Evolutionary conservation across 2,329 filamentous ascomycete species (phyloP).

Genomic region (Cercospora sp.): DNA sequence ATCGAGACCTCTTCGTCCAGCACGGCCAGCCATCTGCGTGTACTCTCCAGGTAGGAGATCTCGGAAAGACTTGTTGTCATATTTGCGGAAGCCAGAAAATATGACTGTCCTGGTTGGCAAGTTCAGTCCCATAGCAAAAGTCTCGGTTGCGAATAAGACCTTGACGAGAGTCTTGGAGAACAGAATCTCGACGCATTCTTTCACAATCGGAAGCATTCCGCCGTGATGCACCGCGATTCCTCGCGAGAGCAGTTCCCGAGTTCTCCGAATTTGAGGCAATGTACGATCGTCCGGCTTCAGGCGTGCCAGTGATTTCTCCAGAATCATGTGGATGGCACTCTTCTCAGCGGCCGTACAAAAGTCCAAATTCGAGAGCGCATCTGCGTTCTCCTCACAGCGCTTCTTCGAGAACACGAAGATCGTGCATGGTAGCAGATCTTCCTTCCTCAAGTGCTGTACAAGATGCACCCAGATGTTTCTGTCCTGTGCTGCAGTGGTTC

Average conservation of each 20-base stretch:
- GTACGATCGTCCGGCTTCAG: slow-evolving; percentile 85
- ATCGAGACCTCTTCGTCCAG: slow-evolving; percentile 88
- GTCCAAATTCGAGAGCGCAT: slow-evolving; percentile 91
- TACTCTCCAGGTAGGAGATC: slow-evolving; percentile 94
- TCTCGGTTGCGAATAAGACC: slow-evolving; percentile 95
- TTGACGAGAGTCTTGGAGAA: slow-evolving; percentile 96
- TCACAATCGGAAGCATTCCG: slow-evolving; percentile 90
- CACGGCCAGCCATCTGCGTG: slow-evolving; percentile 96
- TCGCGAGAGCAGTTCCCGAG: slow-evolving; percentile 79
- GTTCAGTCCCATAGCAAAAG: slow-evolving; percentile 97
- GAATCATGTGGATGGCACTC: slow-evolving; percentile 95
- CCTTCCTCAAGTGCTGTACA: slow-evolving; percentile 85
- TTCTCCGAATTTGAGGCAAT: slow-evolving; percentile 86
- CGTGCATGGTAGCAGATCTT: slow-evolving; percentile 83
- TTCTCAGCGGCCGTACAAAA: slow-evolving; percentile 93
- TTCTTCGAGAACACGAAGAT: slow-evolving; percentile 99
- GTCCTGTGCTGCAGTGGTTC: slow-evolving; percentile 88
- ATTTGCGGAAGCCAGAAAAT: slow-evolving; percentile 95
- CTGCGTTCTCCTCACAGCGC: slow-evolving; percentile 93
- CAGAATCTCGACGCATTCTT: slow-evolving; percentile 94
- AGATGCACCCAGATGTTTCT: slow-evolving; percentile 96
- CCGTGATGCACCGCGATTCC: slow-evolving; percentile 97
- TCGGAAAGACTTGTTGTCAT: slow-evolving; percentile 88
- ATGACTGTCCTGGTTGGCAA: slow-evolving; percentile 93
- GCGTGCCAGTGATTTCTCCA: slow-evolving; percentile 89